phyloP scores from a whole-genome alignment of 139 green algal genomes.

The Coccomyxa sp. region DNA sequence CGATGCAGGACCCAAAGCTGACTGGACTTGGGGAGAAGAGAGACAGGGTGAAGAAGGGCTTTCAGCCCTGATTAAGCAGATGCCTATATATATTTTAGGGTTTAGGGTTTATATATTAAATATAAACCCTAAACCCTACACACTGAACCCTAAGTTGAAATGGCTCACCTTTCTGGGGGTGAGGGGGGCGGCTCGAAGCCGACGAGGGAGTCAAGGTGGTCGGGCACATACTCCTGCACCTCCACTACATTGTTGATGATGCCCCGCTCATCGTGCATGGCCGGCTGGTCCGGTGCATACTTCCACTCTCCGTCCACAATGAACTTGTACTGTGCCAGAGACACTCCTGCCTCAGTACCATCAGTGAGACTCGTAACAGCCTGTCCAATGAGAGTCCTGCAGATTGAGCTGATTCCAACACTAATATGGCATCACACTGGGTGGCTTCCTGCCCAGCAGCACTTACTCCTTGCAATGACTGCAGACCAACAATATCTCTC shows the following conservation, averaged over 20 bases:
- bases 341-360: neutral
- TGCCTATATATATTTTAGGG: neutral
- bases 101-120: neutral
- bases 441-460: too few relatives aligned
- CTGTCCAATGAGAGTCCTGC: neutral
- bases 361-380: too few relatives aligned
- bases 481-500: too few relatives aligned
- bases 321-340: slow-evolving; percentile 84
- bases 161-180: slow-evolving; percentile 48
- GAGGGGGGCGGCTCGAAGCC: slow-evolving; percentile 91
- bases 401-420: neutral
- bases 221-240: slow-evolving; percentile 92
- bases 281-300: slow-evolving; percentile 91
- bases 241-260: slow-evolving; percentile 99
- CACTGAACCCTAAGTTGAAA: neutral
- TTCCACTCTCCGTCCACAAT: slow-evolving; percentile 97
- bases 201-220: slow-evolving; percentile 88
- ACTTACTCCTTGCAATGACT: too few relatives aligned
- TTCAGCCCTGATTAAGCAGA: neutral
- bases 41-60: neutral
- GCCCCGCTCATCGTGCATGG: slow-evolving; percentile 93
- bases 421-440: neutral
- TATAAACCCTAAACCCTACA: neutral
- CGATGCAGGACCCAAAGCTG: too few relatives aligned
- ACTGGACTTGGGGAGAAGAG: neutral